Evolutionary conservation across 1,139 yeast species (phyloP).

Genomic region (Kurtzmaniella quercitrusa): DNA sequence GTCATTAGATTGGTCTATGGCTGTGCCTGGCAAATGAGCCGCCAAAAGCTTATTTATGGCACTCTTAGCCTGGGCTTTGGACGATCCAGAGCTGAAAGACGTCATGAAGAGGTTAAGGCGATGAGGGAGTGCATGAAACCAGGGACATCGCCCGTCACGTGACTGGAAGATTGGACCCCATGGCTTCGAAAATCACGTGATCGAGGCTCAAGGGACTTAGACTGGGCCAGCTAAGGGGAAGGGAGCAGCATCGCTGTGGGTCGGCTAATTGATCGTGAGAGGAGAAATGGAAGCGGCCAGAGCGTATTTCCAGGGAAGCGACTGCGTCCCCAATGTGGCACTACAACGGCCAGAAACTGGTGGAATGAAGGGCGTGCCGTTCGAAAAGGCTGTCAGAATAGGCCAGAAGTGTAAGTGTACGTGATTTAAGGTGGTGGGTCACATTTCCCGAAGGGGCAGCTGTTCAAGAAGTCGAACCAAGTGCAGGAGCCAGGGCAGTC

Average conservation of each 20-base stretch:
- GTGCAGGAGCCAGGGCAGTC: too few relatives aligned
- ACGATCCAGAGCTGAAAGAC: conserved; percentile 24
- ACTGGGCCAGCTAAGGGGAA: too few relatives aligned
- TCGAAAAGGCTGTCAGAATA: background rate
- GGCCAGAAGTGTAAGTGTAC: background rate
- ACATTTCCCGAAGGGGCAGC: background rate
- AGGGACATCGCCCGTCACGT: background rate
- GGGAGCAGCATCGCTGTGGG: too few relatives aligned
- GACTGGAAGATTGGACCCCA: too few relatives aligned
- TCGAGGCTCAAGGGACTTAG: too few relatives aligned
- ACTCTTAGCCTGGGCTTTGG: conserved; percentile 31
- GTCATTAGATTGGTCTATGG: conserved; percentile 18
- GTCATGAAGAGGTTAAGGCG: conserved; percentile 12
- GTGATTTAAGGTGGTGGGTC: background rate
- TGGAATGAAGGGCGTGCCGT: background rate
- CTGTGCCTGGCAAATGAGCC: conserved; percentile 34
- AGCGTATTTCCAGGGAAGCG: too few relatives aligned
- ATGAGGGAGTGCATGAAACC: conserved; percentile 2
- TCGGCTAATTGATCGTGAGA: too few relatives aligned
- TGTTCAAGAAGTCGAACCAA: too few relatives aligned
- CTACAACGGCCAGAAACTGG: too few relatives aligned
- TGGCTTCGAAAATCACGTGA: too few relatives aligned
- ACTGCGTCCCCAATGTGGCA: too few relatives aligned
- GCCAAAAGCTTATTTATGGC: conserved; percentile 41
- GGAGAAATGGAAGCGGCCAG: too few relatives aligned